Percentiles rank a stretch among this genome's conserved stretches.
Evolutionary conservation across 108 stramenopile species (phyloP).

Genomic region (Nitzschia putrida): DNA sequence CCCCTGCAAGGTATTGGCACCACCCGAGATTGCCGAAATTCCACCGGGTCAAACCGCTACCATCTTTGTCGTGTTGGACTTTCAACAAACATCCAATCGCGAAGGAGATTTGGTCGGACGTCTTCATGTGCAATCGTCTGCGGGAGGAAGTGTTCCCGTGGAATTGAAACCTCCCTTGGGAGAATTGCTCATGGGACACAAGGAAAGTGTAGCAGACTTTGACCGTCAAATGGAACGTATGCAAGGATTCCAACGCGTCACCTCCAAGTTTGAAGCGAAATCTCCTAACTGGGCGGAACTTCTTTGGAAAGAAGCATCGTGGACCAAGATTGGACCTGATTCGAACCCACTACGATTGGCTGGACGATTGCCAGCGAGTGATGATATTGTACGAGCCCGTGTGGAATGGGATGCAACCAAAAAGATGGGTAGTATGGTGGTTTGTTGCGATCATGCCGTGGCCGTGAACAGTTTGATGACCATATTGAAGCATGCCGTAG

Average conservation of each 20-base stretch:
- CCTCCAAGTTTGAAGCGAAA: constrained; percentile 23
- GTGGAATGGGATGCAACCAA: constrained; percentile 48
- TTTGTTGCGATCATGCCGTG: constrained; percentile 79
- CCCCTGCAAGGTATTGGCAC: constrained; percentile 48
- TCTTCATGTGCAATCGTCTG: constrained; percentile 66
- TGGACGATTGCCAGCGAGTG: constrained; percentile 64
- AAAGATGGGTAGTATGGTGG: constrained; percentile 53
- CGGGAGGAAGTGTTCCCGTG: constrained; percentile 60
- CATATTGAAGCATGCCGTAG: constrained; percentile 54
- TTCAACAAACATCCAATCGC: constrained; percentile 62
- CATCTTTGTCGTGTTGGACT: constrained; percentile 61
- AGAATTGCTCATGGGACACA: constrained; percentile 44
- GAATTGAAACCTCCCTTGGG: constrained; percentile 78
- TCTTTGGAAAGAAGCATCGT: constrained; percentile 22
- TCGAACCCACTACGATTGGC: constrained; percentile 53
- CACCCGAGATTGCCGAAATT: constrained; percentile 71
- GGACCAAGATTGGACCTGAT: constrained; percentile 24
- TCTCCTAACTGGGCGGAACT: constrained; percentile 14
- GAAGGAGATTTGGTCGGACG: constrained; percentile 70
- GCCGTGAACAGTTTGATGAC: constrained; percentile 65
- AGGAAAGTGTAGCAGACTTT: constrained; percentile 44
- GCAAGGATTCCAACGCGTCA: constrained; percentile 73
- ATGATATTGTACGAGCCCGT: constrained; percentile 52
- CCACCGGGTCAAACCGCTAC: constrained; percentile 45
- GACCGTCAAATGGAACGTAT: constrained; percentile 49